Percentiles rank a stretch among this genome's conserved stretches.
phyloP scores from a whole-genome alignment of 208 protist genomes.

The Wallacemonas sp. region DNA sequence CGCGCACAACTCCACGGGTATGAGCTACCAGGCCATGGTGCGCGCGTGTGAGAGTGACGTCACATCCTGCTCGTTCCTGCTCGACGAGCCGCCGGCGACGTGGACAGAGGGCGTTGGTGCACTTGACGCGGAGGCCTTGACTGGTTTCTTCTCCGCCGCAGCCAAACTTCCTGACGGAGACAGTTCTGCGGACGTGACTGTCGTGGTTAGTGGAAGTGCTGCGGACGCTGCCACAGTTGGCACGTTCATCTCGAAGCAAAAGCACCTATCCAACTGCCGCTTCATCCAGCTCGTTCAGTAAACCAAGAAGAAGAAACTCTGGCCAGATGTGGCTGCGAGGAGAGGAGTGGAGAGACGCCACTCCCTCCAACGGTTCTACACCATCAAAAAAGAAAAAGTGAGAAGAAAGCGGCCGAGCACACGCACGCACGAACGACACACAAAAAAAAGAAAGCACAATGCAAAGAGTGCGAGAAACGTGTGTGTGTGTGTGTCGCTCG shows the following conservation, averaged over 20 bases:
- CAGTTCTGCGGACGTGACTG: not conserved
- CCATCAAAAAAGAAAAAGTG: constrained; percentile 17
- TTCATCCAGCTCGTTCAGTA: constrained; percentile 9
- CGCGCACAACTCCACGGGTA: constrained; percentile 1
- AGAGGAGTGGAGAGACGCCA: too few species aligned
- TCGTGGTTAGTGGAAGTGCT: constrained; percentile 11
- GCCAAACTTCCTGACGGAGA: constrained; percentile 2
- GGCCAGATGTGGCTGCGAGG: not conserved
- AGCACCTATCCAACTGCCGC: not conserved
- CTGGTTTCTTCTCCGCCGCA: constrained; percentile 1
- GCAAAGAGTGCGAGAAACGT: too few species aligned
- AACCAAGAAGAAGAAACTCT: not conserved
- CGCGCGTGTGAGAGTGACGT: not conserved
- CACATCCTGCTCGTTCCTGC: constrained; percentile 15
- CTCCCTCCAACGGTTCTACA: not conserved
- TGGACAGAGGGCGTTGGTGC: constrained; percentile 26
- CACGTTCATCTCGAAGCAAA: not conserved
- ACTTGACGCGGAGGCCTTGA: constrained; percentile 12
- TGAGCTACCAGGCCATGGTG: constrained; percentile 21
- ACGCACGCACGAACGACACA: too few species aligned
- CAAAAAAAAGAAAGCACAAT: too few species aligned
- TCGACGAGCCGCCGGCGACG: constrained; percentile 21
- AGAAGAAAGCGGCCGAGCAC: too few species aligned
- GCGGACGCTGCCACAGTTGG: constrained; percentile 1
- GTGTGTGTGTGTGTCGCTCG: too few species aligned